These are phyloP conservation scores for Ascomycota sp. DNA, from an alignment of 2,329 filamentous ascomycete genomes.

Conservation along the genomic window DNA sequence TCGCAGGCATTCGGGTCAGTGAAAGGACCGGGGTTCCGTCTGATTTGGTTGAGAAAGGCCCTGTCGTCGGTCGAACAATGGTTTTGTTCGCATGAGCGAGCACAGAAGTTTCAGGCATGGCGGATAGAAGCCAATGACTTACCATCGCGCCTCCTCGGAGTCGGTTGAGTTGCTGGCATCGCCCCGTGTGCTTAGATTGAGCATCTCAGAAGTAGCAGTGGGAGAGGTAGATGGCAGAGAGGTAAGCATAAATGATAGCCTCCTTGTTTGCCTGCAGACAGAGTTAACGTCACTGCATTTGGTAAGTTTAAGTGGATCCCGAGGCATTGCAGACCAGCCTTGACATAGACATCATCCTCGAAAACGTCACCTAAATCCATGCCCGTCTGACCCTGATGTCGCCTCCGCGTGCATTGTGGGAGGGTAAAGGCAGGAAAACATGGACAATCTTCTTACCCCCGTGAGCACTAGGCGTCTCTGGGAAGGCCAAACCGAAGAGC, in stretches of 20 bases:
- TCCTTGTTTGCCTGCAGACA: background rate
- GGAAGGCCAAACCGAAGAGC: conserved; percentile 12
- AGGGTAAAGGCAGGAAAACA: conserved; percentile 7
- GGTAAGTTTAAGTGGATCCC: too few species aligned
- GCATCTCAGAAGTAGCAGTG: conserved; percentile 1
- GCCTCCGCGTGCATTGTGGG: too few species aligned
- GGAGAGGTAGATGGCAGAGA: too few species aligned
- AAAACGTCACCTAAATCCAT: too few species aligned
- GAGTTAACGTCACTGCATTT: too few species aligned
- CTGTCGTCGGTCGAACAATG: too few species aligned
- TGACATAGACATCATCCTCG: too few species aligned
- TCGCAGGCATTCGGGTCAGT: conserved; percentile 39
- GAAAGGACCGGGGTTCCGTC: conserved; percentile 58
- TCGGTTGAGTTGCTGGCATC: conserved; percentile 1
- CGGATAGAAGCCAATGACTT: conserved; percentile 1
- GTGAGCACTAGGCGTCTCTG: conserved; percentile 29
- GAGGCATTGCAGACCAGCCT: too few species aligned
- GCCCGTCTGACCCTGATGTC: too few species aligned
- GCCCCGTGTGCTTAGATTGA: conserved; percentile 2
- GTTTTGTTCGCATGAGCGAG: too few species aligned
- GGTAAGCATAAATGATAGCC: background rate
- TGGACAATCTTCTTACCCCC: conserved; percentile 33
- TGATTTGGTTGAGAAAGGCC: conserved; percentile 53
- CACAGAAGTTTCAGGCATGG: too few species aligned
- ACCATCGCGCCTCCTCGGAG: conserved; percentile 15